Evolutionary conservation across 352 stramenopile genomes (phyloP).

Genomic region (Phytophthora brassicae): DNA sequence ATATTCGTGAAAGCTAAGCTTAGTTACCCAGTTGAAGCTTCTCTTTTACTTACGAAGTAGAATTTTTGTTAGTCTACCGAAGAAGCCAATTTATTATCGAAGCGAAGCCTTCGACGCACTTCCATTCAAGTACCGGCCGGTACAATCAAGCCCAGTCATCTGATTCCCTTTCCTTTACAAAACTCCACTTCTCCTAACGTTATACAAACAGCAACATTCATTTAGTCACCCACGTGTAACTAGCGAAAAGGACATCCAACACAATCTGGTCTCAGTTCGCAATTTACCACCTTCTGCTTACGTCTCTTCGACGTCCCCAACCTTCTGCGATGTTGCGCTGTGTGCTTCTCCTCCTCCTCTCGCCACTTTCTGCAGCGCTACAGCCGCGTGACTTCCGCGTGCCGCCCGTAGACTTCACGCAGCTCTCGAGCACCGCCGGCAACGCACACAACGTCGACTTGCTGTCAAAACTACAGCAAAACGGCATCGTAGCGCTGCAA

Average conservation of each 20-base stretch:
- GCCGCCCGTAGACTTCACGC: slow-evolving; percentile 56
- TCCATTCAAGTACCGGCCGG: slow-evolving; percentile 1
- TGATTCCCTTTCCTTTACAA: slow-evolving; percentile 25
- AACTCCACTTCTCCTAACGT: no score
- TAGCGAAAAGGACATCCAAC: neutral
- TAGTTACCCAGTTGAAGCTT: neutral
- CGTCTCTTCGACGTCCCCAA: slow-evolving; percentile 24
- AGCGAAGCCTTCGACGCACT: no score
- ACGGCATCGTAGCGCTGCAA: slow-evolving; percentile 76
- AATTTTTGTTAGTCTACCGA: no score
- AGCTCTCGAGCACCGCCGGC: slow-evolving; percentile 32
- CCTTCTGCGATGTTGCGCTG: slow-evolving; percentile 24
- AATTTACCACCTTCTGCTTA: slow-evolving; percentile 17
- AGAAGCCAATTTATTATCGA: no score
- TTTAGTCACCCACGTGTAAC: slow-evolving; percentile 2
- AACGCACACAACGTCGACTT: slow-evolving; percentile 42
- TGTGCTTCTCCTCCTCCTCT: slow-evolving; percentile 19
- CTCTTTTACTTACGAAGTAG: no score
- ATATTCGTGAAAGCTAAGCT: slow-evolving; percentile 17
- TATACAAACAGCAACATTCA: slow-evolving; percentile 15
- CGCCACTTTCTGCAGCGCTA: slow-evolving; percentile 13
- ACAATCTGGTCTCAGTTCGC: slow-evolving; percentile 15
- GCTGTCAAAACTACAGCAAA: slow-evolving; percentile 53
- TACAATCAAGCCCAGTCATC: neutral
- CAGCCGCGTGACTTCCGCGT: slow-evolving; percentile 52